Conservation (phyloP, 192 early-diverging fungal species). For the Coemansia sp. region DNA sequence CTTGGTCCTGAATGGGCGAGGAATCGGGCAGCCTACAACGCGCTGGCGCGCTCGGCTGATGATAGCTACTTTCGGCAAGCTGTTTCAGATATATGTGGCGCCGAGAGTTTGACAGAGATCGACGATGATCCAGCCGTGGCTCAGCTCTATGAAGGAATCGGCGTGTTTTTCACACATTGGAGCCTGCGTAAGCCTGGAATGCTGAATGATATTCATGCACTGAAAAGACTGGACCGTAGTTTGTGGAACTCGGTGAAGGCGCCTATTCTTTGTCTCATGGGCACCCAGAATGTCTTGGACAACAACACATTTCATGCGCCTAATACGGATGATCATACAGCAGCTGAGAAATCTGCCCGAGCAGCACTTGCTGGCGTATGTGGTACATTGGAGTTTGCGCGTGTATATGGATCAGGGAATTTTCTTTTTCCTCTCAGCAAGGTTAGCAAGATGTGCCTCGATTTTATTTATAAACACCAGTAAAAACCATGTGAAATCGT, state of each 20-base stretch:
- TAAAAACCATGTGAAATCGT: no score
- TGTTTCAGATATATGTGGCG: conserved; percentile 41
- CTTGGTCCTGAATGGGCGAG: conserved; percentile 52
- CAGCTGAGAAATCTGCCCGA: conserved; percentile 27
- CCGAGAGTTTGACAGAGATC: conserved; percentile 37
- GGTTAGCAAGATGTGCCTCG: conserved; percentile 38
- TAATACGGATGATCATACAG: conserved; percentile 10
- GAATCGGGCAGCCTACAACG: conserved; percentile 51
- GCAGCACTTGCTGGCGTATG: conserved; percentile 37
- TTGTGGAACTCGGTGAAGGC: conserved; percentile 37
- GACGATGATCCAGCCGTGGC: conserved; percentile 44
- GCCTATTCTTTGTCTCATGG: conserved; percentile 39
- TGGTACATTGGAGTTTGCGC: conserved; percentile 35
- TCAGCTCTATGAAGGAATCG: conserved; percentile 48
- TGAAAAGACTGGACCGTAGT: conserved; percentile 34
- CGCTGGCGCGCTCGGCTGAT: conserved; percentile 36
- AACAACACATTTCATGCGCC: background rate
- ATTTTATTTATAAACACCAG: conserved; percentile 26
- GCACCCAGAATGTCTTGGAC: conserved; percentile 9
- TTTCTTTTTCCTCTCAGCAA: conserved; percentile 42
- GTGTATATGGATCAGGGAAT: conserved; percentile 37
- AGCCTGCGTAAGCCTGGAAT: conserved; percentile 39
- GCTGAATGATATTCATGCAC: conserved; percentile 34
- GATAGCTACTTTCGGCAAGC: conserved; percentile 40
- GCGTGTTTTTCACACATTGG: conserved; percentile 52